These are phyloP conservation scores for Ophiognomonia clavigignenti-juglandacearum DNA, from an alignment of 2,329 filamentous ascomycete species.

Conservation along the genomic window DNA sequence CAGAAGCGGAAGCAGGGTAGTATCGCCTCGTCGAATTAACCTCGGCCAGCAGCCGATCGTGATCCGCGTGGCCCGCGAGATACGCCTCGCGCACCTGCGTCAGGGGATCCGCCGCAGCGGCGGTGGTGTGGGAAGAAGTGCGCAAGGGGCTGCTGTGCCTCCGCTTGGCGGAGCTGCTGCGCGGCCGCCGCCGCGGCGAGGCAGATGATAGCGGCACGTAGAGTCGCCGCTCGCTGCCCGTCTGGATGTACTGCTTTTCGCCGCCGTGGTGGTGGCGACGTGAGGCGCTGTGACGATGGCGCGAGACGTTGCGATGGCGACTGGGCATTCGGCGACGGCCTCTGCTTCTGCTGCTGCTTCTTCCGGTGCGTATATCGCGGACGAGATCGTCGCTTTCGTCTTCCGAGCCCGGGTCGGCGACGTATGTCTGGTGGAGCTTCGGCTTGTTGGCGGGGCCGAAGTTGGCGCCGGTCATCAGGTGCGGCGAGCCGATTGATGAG, in stretches of 20 bases:
- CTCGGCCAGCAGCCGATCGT: background rate
- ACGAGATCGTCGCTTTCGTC: background rate
- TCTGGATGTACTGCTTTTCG: constrained; percentile 5
- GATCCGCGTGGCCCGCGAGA: constrained; percentile 3
- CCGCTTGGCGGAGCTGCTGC: too few relatives aligned
- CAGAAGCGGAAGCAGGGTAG: background rate
- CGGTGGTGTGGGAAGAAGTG: too few relatives aligned
- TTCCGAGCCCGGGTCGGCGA: background rate
- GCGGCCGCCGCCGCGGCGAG: background rate
- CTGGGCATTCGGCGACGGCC: too few relatives aligned
- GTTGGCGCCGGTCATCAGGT: background rate
- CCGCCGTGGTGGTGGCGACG: constrained; percentile 9
- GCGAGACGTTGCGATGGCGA: too few relatives aligned
- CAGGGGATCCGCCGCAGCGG: background rate
- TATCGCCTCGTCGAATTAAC: constrained; percentile 1
- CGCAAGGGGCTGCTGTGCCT: too few relatives aligned
- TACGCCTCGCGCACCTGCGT: constrained; percentile 3
- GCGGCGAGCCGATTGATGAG: background rate
- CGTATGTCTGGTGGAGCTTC: too few relatives aligned
- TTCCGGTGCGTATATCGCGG: background rate
- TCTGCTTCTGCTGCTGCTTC: too few relatives aligned
- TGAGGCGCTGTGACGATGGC: too few relatives aligned
- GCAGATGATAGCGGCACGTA: background rate
- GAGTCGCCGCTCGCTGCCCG: background rate
- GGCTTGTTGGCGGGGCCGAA: background rate